These are phyloP conservation scores for Reticulascus tulasneorum DNA, from an alignment of 2,329 filamentous ascomycete species.

Conservation along the genomic window DNA sequence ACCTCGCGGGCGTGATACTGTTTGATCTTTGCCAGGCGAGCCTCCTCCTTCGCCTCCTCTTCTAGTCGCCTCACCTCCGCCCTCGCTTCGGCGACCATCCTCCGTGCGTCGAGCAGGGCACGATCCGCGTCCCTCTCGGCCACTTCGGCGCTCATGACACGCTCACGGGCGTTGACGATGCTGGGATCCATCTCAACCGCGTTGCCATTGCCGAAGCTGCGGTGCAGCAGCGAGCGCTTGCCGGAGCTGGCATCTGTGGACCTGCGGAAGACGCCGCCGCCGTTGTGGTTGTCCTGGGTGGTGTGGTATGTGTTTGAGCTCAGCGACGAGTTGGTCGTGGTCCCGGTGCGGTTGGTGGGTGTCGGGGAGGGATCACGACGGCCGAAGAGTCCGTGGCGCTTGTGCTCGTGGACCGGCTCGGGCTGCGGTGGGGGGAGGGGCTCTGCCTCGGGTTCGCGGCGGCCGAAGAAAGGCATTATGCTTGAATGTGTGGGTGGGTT, in stretches of 20 bases:
- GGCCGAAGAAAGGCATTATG: constrained; percentile 21
- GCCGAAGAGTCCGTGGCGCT: constrained; percentile 32
- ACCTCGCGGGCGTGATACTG: constrained; percentile 61
- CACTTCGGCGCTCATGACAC: constrained; percentile 57
- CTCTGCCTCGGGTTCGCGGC: constrained; percentile 25
- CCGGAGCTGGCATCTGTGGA: constrained; percentile 23
- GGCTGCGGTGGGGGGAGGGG: constrained; percentile 19
- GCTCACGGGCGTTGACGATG: constrained; percentile 58
- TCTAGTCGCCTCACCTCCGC: constrained; percentile 62
- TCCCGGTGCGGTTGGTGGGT: constrained; percentile 19
- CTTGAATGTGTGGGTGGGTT: not conserved
- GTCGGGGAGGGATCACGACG: constrained; percentile 21
- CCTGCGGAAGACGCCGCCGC: constrained; percentile 21
- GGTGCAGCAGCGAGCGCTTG: constrained; percentile 37
- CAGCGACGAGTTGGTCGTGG: constrained; percentile 13
- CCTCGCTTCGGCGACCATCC: constrained; percentile 57
- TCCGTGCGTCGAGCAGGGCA: constrained; percentile 54
- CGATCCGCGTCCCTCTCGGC: constrained; percentile 64
- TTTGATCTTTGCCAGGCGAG: constrained; percentile 64
- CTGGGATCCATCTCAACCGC: constrained; percentile 53
- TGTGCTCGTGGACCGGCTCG: constrained; percentile 25
- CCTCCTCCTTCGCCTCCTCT: constrained; percentile 62
- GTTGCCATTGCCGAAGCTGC: constrained; percentile 36
- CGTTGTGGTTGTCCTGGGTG: constrained; percentile 14
- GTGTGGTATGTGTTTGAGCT: constrained; percentile 17